Evolutionary conservation across 2,329 filamentous ascomycete species (phyloP).

Genomic region (Ceratocystis huliohia): DNA sequence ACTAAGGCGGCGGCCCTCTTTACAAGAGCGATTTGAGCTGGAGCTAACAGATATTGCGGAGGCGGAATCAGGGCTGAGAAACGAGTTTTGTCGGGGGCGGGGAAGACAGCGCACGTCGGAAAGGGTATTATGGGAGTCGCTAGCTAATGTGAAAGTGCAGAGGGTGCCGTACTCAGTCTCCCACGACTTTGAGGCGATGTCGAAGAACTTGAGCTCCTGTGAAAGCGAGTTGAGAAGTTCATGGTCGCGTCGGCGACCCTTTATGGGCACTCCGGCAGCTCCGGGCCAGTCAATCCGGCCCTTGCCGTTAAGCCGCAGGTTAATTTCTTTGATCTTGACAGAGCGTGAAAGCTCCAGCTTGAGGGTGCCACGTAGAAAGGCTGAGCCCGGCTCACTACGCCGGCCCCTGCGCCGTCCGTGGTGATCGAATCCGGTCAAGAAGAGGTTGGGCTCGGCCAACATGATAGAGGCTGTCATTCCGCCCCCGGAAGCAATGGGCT

Average conservation of each 20-base stretch:
- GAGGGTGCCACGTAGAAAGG: slow-evolving; percentile 73
- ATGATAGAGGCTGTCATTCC: slow-evolving; percentile 62
- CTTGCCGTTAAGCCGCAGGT: slow-evolving; percentile 71
- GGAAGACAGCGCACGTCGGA: neutral
- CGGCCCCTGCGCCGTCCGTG: slow-evolving; percentile 40
- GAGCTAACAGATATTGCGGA: slow-evolving; percentile 7
- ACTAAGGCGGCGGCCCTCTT: slow-evolving; percentile 9
- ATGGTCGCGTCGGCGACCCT: slow-evolving; percentile 70
- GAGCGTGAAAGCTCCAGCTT: slow-evolving; percentile 75
- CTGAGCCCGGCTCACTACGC: slow-evolving; percentile 52
- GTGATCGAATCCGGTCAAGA: slow-evolving; percentile 66
- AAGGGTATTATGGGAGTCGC: neutral
- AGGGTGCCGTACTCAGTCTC: slow-evolving; percentile 51
- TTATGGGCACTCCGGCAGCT: slow-evolving; percentile 69
- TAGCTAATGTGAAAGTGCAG: slow-evolving; percentile 37
- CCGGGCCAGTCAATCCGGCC: slow-evolving; percentile 94
- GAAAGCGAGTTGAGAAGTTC: slow-evolving; percentile 60
- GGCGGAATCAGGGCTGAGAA: slow-evolving; percentile 6
- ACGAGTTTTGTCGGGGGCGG: neutral
- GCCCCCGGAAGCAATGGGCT: slow-evolving; percentile 67
- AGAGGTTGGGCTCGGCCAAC: slow-evolving; percentile 68
- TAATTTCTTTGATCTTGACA: slow-evolving; percentile 84
- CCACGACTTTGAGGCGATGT: slow-evolving; percentile 52
- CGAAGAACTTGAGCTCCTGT: slow-evolving; percentile 87
- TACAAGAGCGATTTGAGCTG: neutral